Evolutionary conservation across 2,329 filamentous ascomycete genomes (phyloP), one percentile per base, ranked within the genome.

Genomic region (Emericellopsis cladophorae): DNA sequence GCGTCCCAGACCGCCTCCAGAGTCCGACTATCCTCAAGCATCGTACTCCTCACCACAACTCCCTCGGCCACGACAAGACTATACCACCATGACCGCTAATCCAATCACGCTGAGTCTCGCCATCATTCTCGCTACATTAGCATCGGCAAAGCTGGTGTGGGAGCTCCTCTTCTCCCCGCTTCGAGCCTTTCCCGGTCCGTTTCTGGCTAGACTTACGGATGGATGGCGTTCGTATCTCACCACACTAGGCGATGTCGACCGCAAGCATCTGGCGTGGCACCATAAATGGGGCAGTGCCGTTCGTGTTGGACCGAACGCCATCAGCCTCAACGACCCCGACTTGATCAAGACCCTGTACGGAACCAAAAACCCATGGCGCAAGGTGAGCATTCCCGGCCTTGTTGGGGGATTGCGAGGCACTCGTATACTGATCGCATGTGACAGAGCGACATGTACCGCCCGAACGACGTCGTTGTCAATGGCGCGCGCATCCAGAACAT

Each of bases 281-380:
- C 15, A 31, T 18, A 42, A 40, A 46, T 46, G 43, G 42, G 47
- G 47, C 24, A 33, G 21, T 14, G 47, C 44, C 10, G 47, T 49
- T 18, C 42, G 47, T 2, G 40, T 49, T 33, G 47, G 46, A 7
- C 44, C 47, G 14, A 46, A 48, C 21, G 22, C 40, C 33, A 44
- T 49, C 36, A 48, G 46, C 24, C 35, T 49, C 18, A 42, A 40
- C 22, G 46, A 48, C 22, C 42, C 47, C 8, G 36, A 42, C 16
- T 32, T 49, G 36, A 48, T 49, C 39, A 48, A 45, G 40, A 36
- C 41, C 11, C 38, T 49, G 6, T 49, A 49, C 32, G 40, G 42
- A 11, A 46, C 39, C 36, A 49, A 45, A 22, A 39, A 41, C 31
- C 38, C 44, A 5, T 49, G 47, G 47, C 41, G 24, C 29, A 49